Evolutionary conservation across 108 stramenopile species (phyloP), one percentile per base, ranked within the genome.

Genomic region (Parietichytrium sp.): DNA sequence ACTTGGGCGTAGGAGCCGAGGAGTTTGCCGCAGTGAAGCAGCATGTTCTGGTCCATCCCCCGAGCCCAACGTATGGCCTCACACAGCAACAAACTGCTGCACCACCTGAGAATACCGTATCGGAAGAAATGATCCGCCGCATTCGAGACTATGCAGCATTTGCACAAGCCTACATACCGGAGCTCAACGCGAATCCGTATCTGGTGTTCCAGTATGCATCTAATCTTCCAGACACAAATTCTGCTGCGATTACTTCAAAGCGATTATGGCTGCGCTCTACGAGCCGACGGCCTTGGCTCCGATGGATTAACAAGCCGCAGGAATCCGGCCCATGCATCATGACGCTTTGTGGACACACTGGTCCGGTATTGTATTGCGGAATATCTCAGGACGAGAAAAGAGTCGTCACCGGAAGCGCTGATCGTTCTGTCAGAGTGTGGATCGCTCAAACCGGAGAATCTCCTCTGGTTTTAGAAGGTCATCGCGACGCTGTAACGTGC

Each of bases 341-440:
- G 29, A 72, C 61, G 20, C 42, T 72, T 2, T 72, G 38, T n/a
- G 61, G 61, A 8, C 61, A 72, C 61, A 72, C 61, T n/a, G 61
- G 38, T n/a, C 61, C 61, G 6, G 61, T 72, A 0, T 42, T 72
- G 3, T 72, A n/a, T 10, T 33, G 36, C 61, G 61, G 45, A 13
- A 72, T 72, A n/a, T 72, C 61, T n/a, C 18, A 72, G 61, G 61
- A 72, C 61, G 61, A 42, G 38, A 72, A 72, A 25, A 16, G 61
- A 16, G 61, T 72, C 2, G 61, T 72, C 6, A 45, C 61, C 1
- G 61, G 38, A 2, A 45, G 38, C 2, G 61, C 36, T n/a, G 61
- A 72, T 42, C 45, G 61, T 42, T 45, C 61, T n/a, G 45, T 72
- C 61, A 33, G 61, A n/a, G 61, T 72, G 13, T 72, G 61, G 61